A percentile compares a stretch with the other conserved stretches of the same genome.
These are phyloP conservation scores for Kandelia obovata DNA, from an alignment of 345 rosid genomes.

Conservation along the genomic window DNA sequence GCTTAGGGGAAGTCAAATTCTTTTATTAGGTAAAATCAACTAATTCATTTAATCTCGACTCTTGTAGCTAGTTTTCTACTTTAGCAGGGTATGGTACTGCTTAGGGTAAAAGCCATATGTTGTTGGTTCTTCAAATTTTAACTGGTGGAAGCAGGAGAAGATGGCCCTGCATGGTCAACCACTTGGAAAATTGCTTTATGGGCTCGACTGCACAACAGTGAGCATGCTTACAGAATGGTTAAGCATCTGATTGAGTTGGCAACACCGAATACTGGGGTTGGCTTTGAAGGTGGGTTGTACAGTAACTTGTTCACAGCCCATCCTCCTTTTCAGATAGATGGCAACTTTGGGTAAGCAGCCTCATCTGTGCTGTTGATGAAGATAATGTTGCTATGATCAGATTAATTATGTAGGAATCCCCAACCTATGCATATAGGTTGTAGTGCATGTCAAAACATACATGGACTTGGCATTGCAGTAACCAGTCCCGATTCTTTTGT, in stretches of 20 bases:
- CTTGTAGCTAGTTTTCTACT: not conserved
- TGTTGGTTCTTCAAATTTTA: not conserved
- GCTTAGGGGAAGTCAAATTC: not conserved
- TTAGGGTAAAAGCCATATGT: too few species aligned
- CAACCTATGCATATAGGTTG: too few species aligned
- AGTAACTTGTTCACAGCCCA: constrained; percentile 87
- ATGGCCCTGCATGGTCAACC: constrained; percentile 95
- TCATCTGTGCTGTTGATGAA: not conserved
- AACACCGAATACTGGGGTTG: constrained; percentile 55
- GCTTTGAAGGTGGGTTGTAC: constrained; percentile 78
- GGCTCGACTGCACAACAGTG: constrained; percentile 71
- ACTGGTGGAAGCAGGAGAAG: constrained; percentile 57
- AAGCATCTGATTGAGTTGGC: constrained; percentile 63
- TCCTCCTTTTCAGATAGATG: constrained; percentile 96
- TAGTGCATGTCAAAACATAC: too few species aligned
- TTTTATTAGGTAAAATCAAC: not conserved
- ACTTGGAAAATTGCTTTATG: constrained; percentile 84
- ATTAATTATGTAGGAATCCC: too few species aligned
- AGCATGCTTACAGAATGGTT: constrained; percentile 67
- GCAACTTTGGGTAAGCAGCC: constrained; percentile 75
- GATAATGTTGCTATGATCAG: not conserved
- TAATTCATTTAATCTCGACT: not conserved
- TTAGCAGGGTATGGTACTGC: too few species aligned
- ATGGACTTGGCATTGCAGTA: too few species aligned
- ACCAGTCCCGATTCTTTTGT: too few species aligned